These are phyloP conservation scores for Aspergillus taichungensis DNA, from an alignment of 495 filamentous ascomycete species.

Conservation along the genomic window DNA sequence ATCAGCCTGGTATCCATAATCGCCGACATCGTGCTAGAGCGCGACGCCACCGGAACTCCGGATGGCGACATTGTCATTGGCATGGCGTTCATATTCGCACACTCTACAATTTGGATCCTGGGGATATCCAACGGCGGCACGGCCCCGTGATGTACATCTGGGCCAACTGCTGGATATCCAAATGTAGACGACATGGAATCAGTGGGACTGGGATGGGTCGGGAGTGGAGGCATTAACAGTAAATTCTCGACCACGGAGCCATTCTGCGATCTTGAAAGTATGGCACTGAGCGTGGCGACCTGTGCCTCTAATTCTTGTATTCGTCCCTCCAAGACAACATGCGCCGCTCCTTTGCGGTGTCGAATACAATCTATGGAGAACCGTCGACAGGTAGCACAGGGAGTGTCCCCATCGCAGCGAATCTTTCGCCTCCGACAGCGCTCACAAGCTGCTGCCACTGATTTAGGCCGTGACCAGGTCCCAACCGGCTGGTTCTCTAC, in stretches of 20 bases:
- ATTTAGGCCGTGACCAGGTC: slow-evolving; percentile 3
- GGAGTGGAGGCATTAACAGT: background rate
- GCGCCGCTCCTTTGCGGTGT: slow-evolving; percentile 6
- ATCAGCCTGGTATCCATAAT: background rate
- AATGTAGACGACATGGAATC: background rate
- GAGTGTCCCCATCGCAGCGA: slow-evolving; percentile 14
- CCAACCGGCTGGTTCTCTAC: background rate
- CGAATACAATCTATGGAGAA: slow-evolving; percentile 10
- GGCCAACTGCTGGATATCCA: background rate
- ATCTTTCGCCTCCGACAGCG: slow-evolving; percentile 13
- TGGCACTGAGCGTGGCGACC: slow-evolving; percentile 7
- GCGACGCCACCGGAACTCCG: background rate
- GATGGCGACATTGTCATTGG: slow-evolving; percentile 1
- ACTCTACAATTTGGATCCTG: slow-evolving; percentile 8
- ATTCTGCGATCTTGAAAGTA: background rate
- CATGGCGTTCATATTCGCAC: slow-evolving; percentile 1
- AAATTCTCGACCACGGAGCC: background rate
- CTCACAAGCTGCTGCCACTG: slow-evolving; percentile 9
- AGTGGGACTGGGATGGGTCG: slow-evolving; percentile 1
- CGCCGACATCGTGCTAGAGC: background rate
- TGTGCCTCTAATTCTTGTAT: slow-evolving; percentile 10
- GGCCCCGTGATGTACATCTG: background rate
- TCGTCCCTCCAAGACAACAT: slow-evolving; percentile 7
- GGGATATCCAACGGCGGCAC: slow-evolving; percentile 6
- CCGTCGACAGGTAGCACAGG: slow-evolving; percentile 11